These are phyloP conservation scores for Pezicula carpinea DNA, from an alignment of 2,329 filamentous ascomycete genomes.

Conservation along the genomic window DNA sequence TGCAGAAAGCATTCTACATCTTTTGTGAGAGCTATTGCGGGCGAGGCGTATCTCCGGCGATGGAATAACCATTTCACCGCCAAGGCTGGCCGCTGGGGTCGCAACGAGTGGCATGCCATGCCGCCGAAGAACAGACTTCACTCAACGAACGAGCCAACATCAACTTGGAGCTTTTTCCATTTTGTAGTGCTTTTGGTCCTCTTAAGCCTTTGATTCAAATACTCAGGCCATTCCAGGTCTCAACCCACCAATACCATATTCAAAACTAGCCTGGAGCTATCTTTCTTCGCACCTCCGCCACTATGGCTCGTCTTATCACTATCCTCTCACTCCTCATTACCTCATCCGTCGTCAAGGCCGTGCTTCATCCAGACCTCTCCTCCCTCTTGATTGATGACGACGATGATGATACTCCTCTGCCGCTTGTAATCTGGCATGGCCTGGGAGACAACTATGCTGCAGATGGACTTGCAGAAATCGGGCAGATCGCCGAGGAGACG, in stretches of 20 bases:
- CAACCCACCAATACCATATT: background rate
- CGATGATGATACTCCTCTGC: slow-evolving; percentile 54
- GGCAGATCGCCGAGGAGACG: slow-evolving; percentile 62
- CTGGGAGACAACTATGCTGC: slow-evolving; percentile 43
- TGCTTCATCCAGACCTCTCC: slow-evolving; percentile 4
- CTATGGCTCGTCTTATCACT: slow-evolving; percentile 17
- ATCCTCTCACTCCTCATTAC: slow-evolving; percentile 14
- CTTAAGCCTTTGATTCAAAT: background rate
- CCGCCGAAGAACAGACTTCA: background rate
- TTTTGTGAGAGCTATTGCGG: too few relatives aligned
- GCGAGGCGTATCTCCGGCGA: too few relatives aligned
- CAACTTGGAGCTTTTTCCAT: background rate
- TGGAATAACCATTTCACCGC: too few relatives aligned
- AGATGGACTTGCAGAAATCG: slow-evolving; percentile 69
- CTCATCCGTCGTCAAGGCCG: slow-evolving; percentile 13
- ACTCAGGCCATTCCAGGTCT: background rate
- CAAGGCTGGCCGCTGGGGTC: too few relatives aligned
- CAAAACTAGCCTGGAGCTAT: background rate
- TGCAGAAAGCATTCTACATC: too few relatives aligned
- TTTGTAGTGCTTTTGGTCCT: too few relatives aligned
- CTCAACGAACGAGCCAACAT: background rate
- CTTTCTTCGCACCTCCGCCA: slow-evolving; percentile 5
- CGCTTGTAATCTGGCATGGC: slow-evolving; percentile 92
- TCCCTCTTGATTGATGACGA: background rate
- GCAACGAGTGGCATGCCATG: too few relatives aligned